Percentiles rank a stretch among this genome's conserved stretches.
Conservation (phyloP, 2,329 filamentous ascomycete genomes). For the Didymella glomerata region DNA sequence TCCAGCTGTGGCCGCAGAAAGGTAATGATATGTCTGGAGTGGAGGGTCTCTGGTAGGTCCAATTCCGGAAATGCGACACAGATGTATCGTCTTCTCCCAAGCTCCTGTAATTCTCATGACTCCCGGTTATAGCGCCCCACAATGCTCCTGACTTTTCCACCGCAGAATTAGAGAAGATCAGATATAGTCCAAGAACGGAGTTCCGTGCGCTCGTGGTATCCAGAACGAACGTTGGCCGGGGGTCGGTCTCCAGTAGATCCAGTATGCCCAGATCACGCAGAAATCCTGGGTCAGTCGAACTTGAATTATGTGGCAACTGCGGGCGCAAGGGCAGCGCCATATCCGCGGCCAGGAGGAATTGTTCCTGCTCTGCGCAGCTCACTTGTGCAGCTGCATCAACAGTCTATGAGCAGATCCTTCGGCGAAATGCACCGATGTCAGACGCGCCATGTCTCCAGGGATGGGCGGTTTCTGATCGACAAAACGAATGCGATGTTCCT, state of each 20-base stretch:
- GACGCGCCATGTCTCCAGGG: neutral
- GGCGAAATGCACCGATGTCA: neutral
- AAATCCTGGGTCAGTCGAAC: slow-evolving; percentile 13
- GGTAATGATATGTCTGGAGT: slow-evolving; percentile 5
- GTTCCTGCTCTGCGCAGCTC: neutral
- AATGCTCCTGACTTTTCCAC: slow-evolving; percentile 24
- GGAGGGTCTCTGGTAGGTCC: slow-evolving; percentile 18
- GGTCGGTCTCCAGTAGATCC: slow-evolving; percentile 33
- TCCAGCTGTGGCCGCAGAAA: slow-evolving; percentile 26
- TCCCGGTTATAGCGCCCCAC: slow-evolving; percentile 19
- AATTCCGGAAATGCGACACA: slow-evolving; percentile 29
- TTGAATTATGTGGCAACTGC: neutral
- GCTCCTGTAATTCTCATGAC: neutral
- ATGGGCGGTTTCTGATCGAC: neutral
- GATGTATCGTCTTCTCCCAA: neutral
- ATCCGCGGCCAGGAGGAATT: neutral
- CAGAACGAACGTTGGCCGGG: slow-evolving; percentile 32
- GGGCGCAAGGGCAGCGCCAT: neutral
- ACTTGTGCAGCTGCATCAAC: neutral
- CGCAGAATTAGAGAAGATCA: slow-evolving; percentile 36
- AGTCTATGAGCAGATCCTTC: neutral
- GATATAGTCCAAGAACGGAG: neutral
- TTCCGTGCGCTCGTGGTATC: slow-evolving; percentile 15
- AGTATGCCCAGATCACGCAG: slow-evolving; percentile 30
- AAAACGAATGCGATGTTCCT: neutral